Evolutionary conservation across 768 basidiomycete species (phyloP).

Genomic region (Lentinula detonsa): DNA sequence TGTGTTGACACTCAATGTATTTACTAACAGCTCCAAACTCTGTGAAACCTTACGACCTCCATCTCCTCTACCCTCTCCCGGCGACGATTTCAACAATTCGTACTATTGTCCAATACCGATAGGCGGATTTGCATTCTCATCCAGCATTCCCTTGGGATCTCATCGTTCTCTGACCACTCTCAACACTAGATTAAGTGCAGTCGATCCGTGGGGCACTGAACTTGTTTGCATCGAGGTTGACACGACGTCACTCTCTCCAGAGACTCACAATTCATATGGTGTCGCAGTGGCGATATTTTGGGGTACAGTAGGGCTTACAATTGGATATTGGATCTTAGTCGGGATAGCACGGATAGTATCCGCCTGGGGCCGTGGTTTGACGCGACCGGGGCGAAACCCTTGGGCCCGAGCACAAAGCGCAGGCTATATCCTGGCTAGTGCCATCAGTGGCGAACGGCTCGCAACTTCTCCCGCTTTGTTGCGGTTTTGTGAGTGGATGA

Average conservation of each 20-base stretch:
- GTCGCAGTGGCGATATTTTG: slow-evolving; percentile 64
- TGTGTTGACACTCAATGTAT: slow-evolving; percentile 73
- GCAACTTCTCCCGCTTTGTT: slow-evolving; percentile 81
- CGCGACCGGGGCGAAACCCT: slow-evolving; percentile 51
- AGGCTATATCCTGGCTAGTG: slow-evolving; percentile 87
- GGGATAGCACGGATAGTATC: slow-evolving; percentile 76
- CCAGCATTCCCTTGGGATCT: slow-evolving; percentile 59
- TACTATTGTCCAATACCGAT: slow-evolving; percentile 73
- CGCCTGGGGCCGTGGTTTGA: slow-evolving; percentile 74
- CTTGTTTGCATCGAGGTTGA: slow-evolving; percentile 76
- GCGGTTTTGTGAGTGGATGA: slow-evolving; percentile 67
- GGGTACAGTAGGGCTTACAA: slow-evolving; percentile 65
- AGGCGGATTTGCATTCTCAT: slow-evolving; percentile 78
- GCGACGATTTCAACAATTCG: slow-evolving; percentile 24
- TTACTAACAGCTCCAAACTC: slow-evolving; percentile 64
- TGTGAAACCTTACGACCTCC: slow-evolving; percentile 78
- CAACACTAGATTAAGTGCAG: slow-evolving; percentile 76
- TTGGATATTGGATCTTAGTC: slow-evolving; percentile 78
- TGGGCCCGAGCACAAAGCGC: slow-evolving; percentile 76
- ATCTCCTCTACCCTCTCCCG: slow-evolving; percentile 50
- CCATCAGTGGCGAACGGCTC: slow-evolving; percentile 87
- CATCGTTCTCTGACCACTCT: slow-evolving; percentile 78
- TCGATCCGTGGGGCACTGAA: slow-evolving; percentile 81
- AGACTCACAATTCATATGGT: slow-evolving; percentile 58
- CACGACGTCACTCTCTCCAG: slow-evolving; percentile 70